phyloP scores from a whole-genome alignment of 805 yeast genomes.

The Lachancea waltii region DNA sequence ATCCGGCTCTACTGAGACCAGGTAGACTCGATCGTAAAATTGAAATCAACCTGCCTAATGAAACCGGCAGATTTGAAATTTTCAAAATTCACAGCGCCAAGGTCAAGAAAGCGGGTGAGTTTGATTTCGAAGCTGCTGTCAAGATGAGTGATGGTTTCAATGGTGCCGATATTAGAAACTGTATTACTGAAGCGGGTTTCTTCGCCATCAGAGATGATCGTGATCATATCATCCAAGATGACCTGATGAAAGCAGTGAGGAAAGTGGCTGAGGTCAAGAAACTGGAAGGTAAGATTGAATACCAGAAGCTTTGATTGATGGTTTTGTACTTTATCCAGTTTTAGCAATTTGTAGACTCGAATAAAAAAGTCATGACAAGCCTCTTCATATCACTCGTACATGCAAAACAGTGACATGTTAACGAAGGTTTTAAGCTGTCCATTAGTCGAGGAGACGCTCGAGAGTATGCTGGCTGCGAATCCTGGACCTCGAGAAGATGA shows the following conservation, averaged over 20 bases:
- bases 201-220: conserved; percentile 97
- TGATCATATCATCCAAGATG: conserved; percentile 88
- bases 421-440: too few relatives aligned
- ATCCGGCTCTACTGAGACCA: conserved; percentile 94
- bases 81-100: conserved; percentile 87
- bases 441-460: too few relatives aligned
- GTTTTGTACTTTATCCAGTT: conserved; percentile 1
- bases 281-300: conserved; percentile 91
- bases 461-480: too few relatives aligned
- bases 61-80: conserved; percentile 88
- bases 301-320: conserved; percentile 80
- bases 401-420: too few relatives aligned
- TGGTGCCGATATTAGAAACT: conserved; percentile 97
- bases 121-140: conserved; percentile 94
- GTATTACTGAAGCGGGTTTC: conserved; percentile 97
- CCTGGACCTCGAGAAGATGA: too few relatives aligned
- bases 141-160: conserved; percentile 99
- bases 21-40: conserved; percentile 96
- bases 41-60: conserved; percentile 93
- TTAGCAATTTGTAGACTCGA: too few relatives aligned
- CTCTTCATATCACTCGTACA: too few relatives aligned
- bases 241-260: conserved; percentile 95
- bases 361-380: too few relatives aligned
- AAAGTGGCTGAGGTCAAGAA: conserved; percentile 96
- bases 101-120: conserved; percentile 87